phyloP scores from a whole-genome alignment of 257 asterid species.

The Anisodus acutangulus region DNA sequence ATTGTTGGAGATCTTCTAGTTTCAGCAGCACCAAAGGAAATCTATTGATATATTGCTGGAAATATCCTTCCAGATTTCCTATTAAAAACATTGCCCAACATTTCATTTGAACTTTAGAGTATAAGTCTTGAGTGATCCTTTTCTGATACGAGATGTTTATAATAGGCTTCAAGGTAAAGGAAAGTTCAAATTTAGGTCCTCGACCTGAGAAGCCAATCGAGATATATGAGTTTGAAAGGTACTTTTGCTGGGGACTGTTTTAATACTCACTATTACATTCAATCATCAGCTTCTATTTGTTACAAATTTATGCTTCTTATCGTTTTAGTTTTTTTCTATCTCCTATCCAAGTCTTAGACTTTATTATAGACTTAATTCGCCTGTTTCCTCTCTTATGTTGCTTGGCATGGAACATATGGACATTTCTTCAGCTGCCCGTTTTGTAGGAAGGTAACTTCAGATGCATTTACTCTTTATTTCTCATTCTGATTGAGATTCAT shows the following conservation, averaged over 20 bases:
- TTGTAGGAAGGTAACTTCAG: slow-evolving; percentile 78
- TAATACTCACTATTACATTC: not conserved
- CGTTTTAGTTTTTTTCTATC: not conserved
- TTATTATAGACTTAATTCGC: slow-evolving; percentile 37
- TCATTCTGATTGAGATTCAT: not conserved
- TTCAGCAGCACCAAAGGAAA: not conserved
- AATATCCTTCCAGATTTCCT: not conserved
- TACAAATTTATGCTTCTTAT: slow-evolving; percentile 11
- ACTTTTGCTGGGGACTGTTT: slow-evolving; percentile 9
- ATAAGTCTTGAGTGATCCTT: slow-evolving; percentile 16
- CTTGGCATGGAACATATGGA: slow-evolving; percentile 49
- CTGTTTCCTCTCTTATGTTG: slow-evolving; percentile 45
- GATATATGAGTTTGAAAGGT: slow-evolving; percentile 91
- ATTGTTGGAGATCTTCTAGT: not conserved
- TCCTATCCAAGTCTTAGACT: not conserved
- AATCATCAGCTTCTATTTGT: not conserved
- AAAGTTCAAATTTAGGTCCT: slow-evolving; percentile 80
- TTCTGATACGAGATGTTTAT: slow-evolving; percentile 33
- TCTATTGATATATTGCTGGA: not conserved
- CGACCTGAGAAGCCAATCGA: slow-evolving; percentile 94
- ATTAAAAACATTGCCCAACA: not conserved
- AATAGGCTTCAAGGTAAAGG: slow-evolving; percentile 88
- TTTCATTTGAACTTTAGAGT: not conserved
- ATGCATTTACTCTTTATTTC: not conserved
- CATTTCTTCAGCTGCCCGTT: slow-evolving; percentile 85